phyloP scores from a whole-genome alignment of 495 filamentous ascomycete species.

The Physcia stellaris region DNA sequence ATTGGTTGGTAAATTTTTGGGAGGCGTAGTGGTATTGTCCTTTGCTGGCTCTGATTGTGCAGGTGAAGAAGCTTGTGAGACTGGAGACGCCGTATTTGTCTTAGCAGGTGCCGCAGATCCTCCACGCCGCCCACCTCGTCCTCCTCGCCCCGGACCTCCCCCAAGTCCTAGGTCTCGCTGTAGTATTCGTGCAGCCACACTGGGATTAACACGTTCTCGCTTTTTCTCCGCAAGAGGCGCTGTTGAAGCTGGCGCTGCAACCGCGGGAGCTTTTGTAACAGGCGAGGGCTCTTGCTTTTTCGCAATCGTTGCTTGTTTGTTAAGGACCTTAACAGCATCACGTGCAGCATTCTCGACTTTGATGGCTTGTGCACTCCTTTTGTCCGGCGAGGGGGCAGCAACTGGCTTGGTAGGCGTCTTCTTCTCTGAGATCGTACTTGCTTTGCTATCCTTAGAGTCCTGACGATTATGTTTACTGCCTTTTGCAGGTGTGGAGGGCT shows the following conservation, averaged over 20 bases:
- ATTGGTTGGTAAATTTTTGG: constrained; percentile 10
- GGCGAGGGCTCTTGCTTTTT: constrained; percentile 20
- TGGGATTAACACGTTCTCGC: constrained; percentile 55
- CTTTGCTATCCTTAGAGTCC: constrained; percentile 40
- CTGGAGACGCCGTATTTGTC: constrained; percentile 32
- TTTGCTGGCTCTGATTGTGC: constrained; percentile 19
- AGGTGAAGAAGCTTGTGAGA: constrained; percentile 31
- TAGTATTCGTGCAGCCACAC: constrained; percentile 69
- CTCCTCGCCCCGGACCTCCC: constrained; percentile 36
- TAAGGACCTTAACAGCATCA: constrained; percentile 70
- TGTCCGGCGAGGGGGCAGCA: constrained; percentile 25
- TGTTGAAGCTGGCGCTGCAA: constrained; percentile 12
- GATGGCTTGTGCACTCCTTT: constrained; percentile 24
- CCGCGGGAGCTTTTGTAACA: constrained; percentile 11
- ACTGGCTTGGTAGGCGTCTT: constrained; percentile 21
- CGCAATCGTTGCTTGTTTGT: constrained; percentile 41
- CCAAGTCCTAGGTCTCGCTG: constrained; percentile 84
- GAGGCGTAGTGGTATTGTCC: constrained; percentile 4
- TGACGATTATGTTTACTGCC: constrained; percentile 30
- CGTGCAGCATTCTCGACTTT: constrained; percentile 50
- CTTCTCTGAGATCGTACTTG: constrained; percentile 32
- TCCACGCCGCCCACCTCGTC: constrained; percentile 27
- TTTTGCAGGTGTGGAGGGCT: constrained; percentile 31
- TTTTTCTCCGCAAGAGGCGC: constrained; percentile 32
- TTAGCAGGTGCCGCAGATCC: constrained; percentile 19